Evolutionary conservation across 2,329 filamentous ascomycete genomes (phyloP).

Genomic region (Pseudogymnoascus sp.): DNA sequence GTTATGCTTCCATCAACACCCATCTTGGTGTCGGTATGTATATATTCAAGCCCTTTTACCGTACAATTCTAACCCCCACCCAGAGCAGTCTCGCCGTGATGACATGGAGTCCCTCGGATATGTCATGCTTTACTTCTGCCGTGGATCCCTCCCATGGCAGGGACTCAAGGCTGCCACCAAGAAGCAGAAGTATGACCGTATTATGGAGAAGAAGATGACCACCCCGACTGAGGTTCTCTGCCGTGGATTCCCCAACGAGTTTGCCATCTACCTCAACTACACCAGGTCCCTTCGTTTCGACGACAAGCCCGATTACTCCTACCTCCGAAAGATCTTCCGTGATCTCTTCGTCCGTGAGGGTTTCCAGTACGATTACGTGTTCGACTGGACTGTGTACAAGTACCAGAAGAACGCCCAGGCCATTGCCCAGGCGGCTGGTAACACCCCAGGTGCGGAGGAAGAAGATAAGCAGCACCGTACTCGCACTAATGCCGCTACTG

Average conservation of each 20-base stretch:
- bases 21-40: conserved; percentile 82
- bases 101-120: conserved; percentile 99
- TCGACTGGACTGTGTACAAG: conserved; percentile 99
- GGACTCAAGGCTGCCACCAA: conserved; percentile 96
- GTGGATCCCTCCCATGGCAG: conserved; percentile 97
- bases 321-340: conserved; percentile 99
- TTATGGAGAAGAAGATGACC: conserved; percentile 99
- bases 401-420: conserved; percentile 99
- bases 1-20: conserved; percentile 98
- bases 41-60: background rate
- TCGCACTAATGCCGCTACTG: conserved; percentile 58
- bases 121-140: conserved; percentile 99
- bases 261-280: conserved; percentile 99
- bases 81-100: conserved; percentile 96
- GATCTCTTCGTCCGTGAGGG: conserved; percentile 98
- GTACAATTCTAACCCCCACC: conserved; percentile 24
- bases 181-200: conserved; percentile 99
- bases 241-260: conserved; percentile 98
- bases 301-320: conserved; percentile 99
- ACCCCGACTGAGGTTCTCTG: conserved; percentile 97
- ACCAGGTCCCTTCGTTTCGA: conserved; percentile 97
- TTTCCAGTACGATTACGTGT: conserved; percentile 99
- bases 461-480: conserved; percentile 70
- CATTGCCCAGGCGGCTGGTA: conserved; percentile 73
- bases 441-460: conserved; percentile 58